Percentiles rank a stretch among this genome's conserved stretches.
phyloP scores from a whole-genome alignment of 805 yeast species.

The Isabelozyma gotoi region DNA sequence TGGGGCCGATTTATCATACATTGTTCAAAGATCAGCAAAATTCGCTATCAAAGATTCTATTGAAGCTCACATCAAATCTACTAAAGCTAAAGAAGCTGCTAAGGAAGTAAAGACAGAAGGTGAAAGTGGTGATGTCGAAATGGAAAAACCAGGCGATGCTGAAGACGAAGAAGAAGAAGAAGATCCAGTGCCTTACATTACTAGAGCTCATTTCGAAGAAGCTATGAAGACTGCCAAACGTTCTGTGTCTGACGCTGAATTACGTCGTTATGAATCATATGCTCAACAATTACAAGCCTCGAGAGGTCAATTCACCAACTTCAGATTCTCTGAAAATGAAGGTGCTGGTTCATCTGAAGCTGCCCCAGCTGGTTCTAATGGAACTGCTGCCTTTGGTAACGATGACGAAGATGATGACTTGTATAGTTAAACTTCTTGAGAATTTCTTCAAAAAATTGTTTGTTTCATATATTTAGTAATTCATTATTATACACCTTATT shows the following conservation, averaged over 20 bases:
- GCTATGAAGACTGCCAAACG: slow-evolving; percentile 99
- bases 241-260: slow-evolving; percentile 94
- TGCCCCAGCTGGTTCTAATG: slow-evolving; percentile 25
- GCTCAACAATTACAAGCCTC: slow-evolving; percentile 95
- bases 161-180: slow-evolving; percentile 70
- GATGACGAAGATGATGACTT: slow-evolving; percentile 64
- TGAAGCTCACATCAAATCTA: slow-evolving; percentile 59
- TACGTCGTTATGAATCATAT: slow-evolving; percentile 97
- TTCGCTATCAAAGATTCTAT: slow-evolving; percentile 97
- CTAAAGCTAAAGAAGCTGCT: slow-evolving; percentile 41
- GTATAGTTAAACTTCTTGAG: slow-evolving; percentile 41
- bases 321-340: slow-evolving; percentile 67
- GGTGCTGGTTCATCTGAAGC: slow-evolving; percentile 15
- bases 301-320: slow-evolving; percentile 91
- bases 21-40: slow-evolving; percentile 98
- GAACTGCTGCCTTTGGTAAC: slow-evolving; percentile 48
- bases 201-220: slow-evolving; percentile 93
- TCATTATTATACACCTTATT: not conserved
- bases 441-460: not conserved
- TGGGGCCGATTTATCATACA: slow-evolving; percentile 97
- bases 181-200: slow-evolving; percentile 95
- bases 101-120: slow-evolving; percentile 33
- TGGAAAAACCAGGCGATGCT: slow-evolving; percentile 30
- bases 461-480: not conserved
- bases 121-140: slow-evolving; percentile 44